Percentiles rank a stretch among this genome's conserved stretches.
phyloP scores from a whole-genome alignment of 257 asterid genomes.

The Ilex aquifolium region DNA sequence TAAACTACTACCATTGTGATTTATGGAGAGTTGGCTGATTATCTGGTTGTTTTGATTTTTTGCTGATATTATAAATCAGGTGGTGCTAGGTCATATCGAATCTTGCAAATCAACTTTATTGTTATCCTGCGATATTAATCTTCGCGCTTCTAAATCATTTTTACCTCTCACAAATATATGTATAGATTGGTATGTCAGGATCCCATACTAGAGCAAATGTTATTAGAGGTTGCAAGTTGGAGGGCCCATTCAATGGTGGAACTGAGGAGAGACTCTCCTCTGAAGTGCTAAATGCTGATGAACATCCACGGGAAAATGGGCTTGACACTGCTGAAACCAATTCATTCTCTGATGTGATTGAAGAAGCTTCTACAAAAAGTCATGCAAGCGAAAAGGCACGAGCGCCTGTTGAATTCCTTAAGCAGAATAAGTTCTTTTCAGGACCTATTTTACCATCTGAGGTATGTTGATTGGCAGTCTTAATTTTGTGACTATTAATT shows the following conservation, averaged over 20 bases:
- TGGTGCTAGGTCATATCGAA: no score
- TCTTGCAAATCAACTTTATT: no score
- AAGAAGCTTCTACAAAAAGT: slow-evolving; percentile 20
- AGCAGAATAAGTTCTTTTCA: slow-evolving; percentile 24
- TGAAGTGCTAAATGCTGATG: slow-evolving; percentile 56
- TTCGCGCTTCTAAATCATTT: not conserved
- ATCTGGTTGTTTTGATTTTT: no score
- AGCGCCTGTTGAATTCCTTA: slow-evolving; percentile 25
- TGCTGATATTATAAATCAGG: no score
- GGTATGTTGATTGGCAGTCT: slow-evolving; percentile 31
- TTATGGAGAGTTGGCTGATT: no score
- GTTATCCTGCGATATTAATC: not conserved
- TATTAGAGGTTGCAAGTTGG: slow-evolving; percentile 33
- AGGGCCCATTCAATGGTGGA: slow-evolving; percentile 29
- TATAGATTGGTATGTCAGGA: slow-evolving; percentile 36
- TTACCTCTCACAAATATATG: not conserved
- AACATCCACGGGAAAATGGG: slow-evolving; percentile 34
- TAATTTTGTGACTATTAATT: no score
- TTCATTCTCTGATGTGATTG: slow-evolving; percentile 37
- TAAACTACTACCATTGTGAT: no score
- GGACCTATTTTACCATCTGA: slow-evolving; percentile 79
- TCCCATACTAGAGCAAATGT: slow-evolving; percentile 29
- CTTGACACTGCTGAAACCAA: slow-evolving; percentile 39
- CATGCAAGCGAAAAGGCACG: slow-evolving; percentile 15
- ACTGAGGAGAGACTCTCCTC: slow-evolving; percentile 42